Evolutionary conservation across 148 eudicot genomes (phyloP).

Genomic region (Suaeda aralocaspica): DNA sequence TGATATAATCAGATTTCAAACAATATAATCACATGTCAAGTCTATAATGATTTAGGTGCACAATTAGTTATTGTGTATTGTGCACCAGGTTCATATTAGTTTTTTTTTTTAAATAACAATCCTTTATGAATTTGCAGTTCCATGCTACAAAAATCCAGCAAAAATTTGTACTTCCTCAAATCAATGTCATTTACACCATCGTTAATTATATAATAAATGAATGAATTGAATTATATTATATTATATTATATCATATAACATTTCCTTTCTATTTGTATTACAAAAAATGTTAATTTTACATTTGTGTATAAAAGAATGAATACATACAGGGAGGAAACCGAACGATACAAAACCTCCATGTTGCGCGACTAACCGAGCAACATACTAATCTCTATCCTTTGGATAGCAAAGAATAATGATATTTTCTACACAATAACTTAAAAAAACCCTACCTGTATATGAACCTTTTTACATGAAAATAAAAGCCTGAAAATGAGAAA

Average conservation of each 20-base stretch:
- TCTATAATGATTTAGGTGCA: too few relatives aligned
- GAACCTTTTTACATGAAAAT: slow-evolving; percentile 22
- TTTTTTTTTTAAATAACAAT: too few relatives aligned
- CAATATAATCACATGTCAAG: too few relatives aligned
- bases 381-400: slow-evolving; percentile 41
- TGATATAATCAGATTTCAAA: too few relatives aligned
- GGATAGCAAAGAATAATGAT: slow-evolving; percentile 49
- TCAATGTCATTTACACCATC: too few relatives aligned
- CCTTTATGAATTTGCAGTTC: too few relatives aligned
- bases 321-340: slow-evolving; percentile 20
- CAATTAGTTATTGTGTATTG: too few relatives aligned
- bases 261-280: slow-evolving; percentile 17
- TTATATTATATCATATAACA: not conserved
- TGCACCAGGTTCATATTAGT: too few relatives aligned
- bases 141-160: too few relatives aligned
- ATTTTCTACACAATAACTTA: slow-evolving; percentile 22
- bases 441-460: slow-evolving; percentile 4
- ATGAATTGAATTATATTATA: too few relatives aligned
- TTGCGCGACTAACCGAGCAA: slow-evolving; percentile 6
- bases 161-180: too few relatives aligned
- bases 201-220: too few relatives aligned
- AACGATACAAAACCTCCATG: slow-evolving; percentile 23
- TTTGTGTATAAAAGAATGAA: slow-evolving; percentile 10
- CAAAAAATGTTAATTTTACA: slow-evolving; percentile 31
- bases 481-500: slow-evolving; percentile 11